Percentiles rank a stretch among this genome's conserved stretches.
Conservation (phyloP, 345 rosid genomes). For the Conringia planisiliqua region DNA sequence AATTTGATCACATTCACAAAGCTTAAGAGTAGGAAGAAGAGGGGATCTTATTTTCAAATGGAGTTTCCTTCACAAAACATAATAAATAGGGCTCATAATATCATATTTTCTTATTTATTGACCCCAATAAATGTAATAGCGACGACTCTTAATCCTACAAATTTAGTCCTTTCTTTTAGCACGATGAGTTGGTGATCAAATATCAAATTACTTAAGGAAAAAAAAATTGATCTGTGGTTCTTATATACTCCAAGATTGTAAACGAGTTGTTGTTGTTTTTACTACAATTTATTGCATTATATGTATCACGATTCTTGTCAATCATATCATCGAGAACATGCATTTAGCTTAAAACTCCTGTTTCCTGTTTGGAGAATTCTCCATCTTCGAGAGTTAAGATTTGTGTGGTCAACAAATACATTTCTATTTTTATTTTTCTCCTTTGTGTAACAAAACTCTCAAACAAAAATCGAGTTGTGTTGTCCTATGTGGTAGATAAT, state of each 20-base stretch:
- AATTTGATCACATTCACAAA: background rate
- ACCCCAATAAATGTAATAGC: conserved; percentile 27
- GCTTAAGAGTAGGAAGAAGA: conserved; percentile 12
- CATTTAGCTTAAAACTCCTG: background rate
- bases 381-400: background rate
- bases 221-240: background rate
- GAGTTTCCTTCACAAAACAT: conserved; percentile 15
- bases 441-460: no score
- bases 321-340: background rate
- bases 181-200: background rate
- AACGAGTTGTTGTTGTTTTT: background rate
- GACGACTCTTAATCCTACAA: conserved; percentile 25
- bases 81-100: conserved; percentile 18
- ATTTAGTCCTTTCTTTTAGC: conserved; percentile 14
- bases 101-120: conserved; percentile 27
- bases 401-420: background rate
- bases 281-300: background rate
- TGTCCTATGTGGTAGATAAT: no score
- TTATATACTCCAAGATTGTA: background rate
- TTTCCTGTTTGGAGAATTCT: background rate
- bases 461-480: no score
- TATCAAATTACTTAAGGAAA: background rate
- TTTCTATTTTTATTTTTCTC: no score
- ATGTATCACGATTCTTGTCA: background rate
- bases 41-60: conserved; percentile 20